A percentile compares a stretch with the other conserved stretches of the same genome.
phyloP scores from a whole-genome alignment of 1,139 yeast genomes.

The Suhomyces bokatorum region DNA sequence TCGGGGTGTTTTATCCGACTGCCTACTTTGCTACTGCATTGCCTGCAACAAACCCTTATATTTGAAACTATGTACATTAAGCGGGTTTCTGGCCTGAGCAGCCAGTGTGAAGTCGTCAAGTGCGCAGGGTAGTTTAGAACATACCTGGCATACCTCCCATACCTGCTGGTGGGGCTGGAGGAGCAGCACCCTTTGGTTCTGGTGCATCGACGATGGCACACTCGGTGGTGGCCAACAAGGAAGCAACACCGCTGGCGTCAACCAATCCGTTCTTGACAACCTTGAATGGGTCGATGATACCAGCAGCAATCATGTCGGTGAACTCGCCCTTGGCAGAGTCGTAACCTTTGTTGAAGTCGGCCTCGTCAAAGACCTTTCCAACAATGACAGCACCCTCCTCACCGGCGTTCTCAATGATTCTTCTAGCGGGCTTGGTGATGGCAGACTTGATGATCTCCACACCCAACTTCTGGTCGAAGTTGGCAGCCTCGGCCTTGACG shows the following conservation, averaged over 20 bases:
- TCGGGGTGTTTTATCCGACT: too few species aligned
- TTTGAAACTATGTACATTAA: slow-evolving; percentile 7
- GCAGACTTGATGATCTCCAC: slow-evolving; percentile 95
- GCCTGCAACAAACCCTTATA: slow-evolving; percentile 1
- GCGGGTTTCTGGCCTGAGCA: not conserved
- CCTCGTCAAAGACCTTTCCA: slow-evolving; percentile 89
- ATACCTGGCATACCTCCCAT: slow-evolving; percentile 39
- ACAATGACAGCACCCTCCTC: slow-evolving; percentile 98
- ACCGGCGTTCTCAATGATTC: slow-evolving; percentile 97
- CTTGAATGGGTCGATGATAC: slow-evolving; percentile 99
- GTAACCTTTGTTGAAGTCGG: slow-evolving; percentile 88
- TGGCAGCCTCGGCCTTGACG: slow-evolving; percentile 66
- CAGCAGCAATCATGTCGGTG: slow-evolving; percentile 95
- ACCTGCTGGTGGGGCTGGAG: slow-evolving; percentile 56
- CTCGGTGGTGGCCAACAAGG: slow-evolving; percentile 96
- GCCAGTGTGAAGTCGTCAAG: not conserved
- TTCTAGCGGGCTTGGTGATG: slow-evolving; percentile 94
- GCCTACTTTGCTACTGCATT: not conserved
- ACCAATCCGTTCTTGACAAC: slow-evolving; percentile 96
- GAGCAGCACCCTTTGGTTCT: slow-evolving; percentile 75
- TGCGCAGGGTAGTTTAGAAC: slow-evolving; percentile 20
- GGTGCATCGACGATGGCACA: slow-evolving; percentile 99
- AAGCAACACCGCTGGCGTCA: slow-evolving; percentile 98
- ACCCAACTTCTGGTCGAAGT: slow-evolving; percentile 98
- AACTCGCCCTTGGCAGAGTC: slow-evolving; percentile 92